These are phyloP conservation scores for Ceratocystis papillata DNA, from an alignment of 2,329 filamentous ascomycete species.

Conservation along the genomic window DNA sequence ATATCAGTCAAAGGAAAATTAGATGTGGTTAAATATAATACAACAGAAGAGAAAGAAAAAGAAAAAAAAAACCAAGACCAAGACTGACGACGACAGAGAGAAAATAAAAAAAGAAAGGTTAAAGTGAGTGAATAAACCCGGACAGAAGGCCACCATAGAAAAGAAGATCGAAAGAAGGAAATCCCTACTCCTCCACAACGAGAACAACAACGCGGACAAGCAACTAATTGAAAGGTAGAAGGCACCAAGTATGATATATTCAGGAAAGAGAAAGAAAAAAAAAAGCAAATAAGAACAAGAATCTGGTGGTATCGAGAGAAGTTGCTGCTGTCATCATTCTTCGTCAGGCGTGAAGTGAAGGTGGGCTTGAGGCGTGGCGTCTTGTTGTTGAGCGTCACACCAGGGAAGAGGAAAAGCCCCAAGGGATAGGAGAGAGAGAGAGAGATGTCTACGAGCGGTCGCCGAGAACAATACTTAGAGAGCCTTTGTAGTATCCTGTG, in stretches of 20 bases:
- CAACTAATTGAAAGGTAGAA: not conserved
- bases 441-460: constrained; percentile 26
- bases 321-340: constrained; percentile 5
- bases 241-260: constrained; percentile 22
- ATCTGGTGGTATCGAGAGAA: constrained; percentile 23
- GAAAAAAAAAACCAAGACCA: not conserved
- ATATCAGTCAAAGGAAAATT: not conserved
- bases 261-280: constrained; percentile 21
- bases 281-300: constrained; percentile 16
- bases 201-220: no score
- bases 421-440: not conserved
- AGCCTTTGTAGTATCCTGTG: constrained; percentile 31
- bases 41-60: constrained; percentile 1
- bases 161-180: not conserved
- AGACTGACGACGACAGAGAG: not conserved
- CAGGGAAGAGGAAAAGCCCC: not conserved
- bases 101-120: not conserved
- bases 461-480: constrained; percentile 31
- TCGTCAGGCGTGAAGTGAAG: not conserved
- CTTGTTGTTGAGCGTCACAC: not conserved
- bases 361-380: not conserved
- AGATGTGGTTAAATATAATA: constrained; percentile 8
- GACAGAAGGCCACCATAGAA: not conserved
- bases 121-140: not conserved
- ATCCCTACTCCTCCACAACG: no score